Base-by-base conservation (phyloP, 163 green algal species). In the Volvox carteri region DNA sequence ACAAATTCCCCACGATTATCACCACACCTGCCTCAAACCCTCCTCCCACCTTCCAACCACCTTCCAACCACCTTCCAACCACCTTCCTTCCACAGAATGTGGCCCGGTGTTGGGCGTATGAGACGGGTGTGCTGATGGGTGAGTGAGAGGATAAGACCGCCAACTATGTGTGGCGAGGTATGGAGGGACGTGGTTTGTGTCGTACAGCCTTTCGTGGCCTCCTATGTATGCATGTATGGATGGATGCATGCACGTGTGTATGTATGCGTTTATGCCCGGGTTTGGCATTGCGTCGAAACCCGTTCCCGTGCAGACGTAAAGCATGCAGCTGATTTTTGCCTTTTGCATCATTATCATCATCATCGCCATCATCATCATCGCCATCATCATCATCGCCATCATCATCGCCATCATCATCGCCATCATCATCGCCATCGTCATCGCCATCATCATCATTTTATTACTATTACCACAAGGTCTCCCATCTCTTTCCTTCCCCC, bases 91-190 rank as follows among this genome's bases (percentile, higher is more conserved):
- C 39, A 21, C 80, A 87, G 89, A 99, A 99, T 73, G 98, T 99
- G 30, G 97, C 98, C 0, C 93, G 97, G 23, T 99, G 97, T 92
- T 99, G 98, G 98, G 95, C 97, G 2, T 97, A 96, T 41, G 98
- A 99, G 94, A 99, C 98, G 19, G 97, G 94, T 5, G 83, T 92
- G 52, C 89, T 96, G 52, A 72, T 95, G 39, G 95, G 94, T 94
- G 70, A 65, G 87, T 35, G 39, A 4, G 12, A 44, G 56, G 14
- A 41, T 21, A 42, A 1, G 50, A 33, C 28, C 3, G 8, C 28
- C 6, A 65, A 65, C 5, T 30, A 65, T 23, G 5, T 65, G 28
- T 19, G 54, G 54, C 25, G 54, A 12, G 50, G 16, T 12, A 58
- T 7, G 7, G 54, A 65, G 54, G 25, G 54, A 12, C 4, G 25